Evolutionary conservation across 2,329 filamentous ascomycete genomes (phyloP).

Genomic region (Beauveria bassiana): DNA sequence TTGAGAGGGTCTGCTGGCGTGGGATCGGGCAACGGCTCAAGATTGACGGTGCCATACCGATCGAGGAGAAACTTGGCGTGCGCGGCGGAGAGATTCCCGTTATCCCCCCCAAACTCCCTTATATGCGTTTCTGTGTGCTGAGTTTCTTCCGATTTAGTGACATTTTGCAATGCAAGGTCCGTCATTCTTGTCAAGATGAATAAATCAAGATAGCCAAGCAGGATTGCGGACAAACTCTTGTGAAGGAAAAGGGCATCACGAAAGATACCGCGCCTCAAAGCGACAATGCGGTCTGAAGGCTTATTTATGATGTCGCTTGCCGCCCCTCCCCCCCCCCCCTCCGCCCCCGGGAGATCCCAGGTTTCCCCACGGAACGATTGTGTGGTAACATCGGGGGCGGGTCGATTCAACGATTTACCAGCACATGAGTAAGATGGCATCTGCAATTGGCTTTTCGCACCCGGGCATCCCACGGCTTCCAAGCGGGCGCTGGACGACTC

Average conservation of each 20-base stretch:
- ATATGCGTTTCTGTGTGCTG: background rate
- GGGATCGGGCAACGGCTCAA: slow-evolving; percentile 2
- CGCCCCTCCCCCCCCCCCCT: background rate
- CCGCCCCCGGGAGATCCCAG: background rate
- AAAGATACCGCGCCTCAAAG: background rate
- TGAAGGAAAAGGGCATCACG: background rate
- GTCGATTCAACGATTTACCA: background rate
- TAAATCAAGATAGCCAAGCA: background rate
- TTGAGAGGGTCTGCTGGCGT: slow-evolving; percentile 2
- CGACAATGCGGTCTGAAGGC: background rate
- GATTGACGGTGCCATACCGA: background rate
- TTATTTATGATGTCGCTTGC: background rate
- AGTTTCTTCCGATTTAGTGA: background rate
- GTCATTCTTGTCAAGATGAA: background rate
- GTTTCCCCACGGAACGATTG: background rate
- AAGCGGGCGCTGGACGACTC: background rate
- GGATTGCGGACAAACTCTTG: background rate
- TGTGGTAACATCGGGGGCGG: background rate
- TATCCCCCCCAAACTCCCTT: background rate
- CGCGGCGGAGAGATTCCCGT: background rate
- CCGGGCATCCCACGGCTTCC: background rate
- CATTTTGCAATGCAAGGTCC: background rate
- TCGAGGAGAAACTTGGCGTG: slow-evolving; percentile 1
- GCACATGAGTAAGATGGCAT: background rate
- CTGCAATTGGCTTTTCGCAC: background rate